These are phyloP conservation scores for Ajuga chamaepitys DNA, from an alignment of 257 asterid genomes.

Conservation along the genomic window DNA sequence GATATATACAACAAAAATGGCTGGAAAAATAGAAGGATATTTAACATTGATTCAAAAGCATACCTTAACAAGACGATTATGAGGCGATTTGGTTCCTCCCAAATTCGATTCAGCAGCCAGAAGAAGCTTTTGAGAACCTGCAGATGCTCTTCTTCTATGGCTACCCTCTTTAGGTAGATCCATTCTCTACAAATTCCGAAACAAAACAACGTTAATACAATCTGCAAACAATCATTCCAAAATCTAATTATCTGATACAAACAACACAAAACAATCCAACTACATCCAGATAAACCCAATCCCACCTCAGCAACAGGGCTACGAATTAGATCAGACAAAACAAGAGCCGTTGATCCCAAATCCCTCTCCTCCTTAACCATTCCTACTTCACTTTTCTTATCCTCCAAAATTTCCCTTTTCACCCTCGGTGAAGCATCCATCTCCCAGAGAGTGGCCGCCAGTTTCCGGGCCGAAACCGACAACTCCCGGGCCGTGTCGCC, in stretches of 20 bases:
- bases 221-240: slow-evolving; percentile 11
- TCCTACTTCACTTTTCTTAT: slow-evolving; percentile 34
- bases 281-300: slow-evolving; percentile 11
- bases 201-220: slow-evolving; percentile 6
- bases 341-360: slow-evolving; percentile 39
- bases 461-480: slow-evolving; percentile 71
- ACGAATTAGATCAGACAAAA: slow-evolving; percentile 50
- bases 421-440: slow-evolving; percentile 50
- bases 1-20: neutral
- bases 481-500: slow-evolving; percentile 40
- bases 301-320: slow-evolving; percentile 70
- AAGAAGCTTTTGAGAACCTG: slow-evolving; percentile 57
- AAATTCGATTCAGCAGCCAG: slow-evolving; percentile 28
- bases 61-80: slow-evolving; percentile 63
- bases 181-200: slow-evolving; percentile 49
- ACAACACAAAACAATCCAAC: neutral
- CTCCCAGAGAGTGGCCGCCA: slow-evolving; percentile 89
- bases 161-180: slow-evolving; percentile 35
- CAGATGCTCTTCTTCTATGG: slow-evolving; percentile 69
- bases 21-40: neutral
- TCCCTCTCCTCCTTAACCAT: slow-evolving; percentile 28
- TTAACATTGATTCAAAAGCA: neutral
- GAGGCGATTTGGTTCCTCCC: slow-evolving; percentile 36
- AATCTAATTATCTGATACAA: neutral
- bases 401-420: slow-evolving; percentile 37